Base-by-base conservation (phyloP, 2,329 filamentous ascomycete genomes). In the Polytolypa hystricis region DNA sequence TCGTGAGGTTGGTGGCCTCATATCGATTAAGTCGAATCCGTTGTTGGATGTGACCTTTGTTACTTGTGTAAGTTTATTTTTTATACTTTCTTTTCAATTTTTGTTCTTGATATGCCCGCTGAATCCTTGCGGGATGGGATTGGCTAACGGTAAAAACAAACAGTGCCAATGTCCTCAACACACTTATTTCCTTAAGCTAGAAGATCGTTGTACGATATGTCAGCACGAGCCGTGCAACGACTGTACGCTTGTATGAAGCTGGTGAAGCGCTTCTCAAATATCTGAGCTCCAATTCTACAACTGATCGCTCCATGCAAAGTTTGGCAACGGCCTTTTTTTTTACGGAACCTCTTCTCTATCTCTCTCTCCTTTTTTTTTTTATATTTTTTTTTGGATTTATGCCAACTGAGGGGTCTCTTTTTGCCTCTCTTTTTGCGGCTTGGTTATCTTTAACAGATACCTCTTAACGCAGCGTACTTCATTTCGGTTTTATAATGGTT, bases 161-260 rank as follows among this genome's bases (percentile, higher is more conserved):
- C 19, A 42, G 41, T 42, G 41, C 30, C 34, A 39, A 14, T 43
- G 41, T 25, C 10, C 21, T 16, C 20, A 11, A 18, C 37, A 15
- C 27, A 40, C 35, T 26, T 41, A 32, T 34, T 33, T 19, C 7
- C 21, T 38, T 1, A 35, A 18, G 10, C 32, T 32, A 12, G 33
- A 40, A 17, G 30, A 4, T 5, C 12, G 16, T n/a, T 43, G 41
- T 28, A 34, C 36, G 14, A 11, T 29, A n/a, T 43, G 41, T 30
- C 17, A 33, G n/a, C 41, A 43, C 37, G 10, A 12, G 17, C 41
- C 41, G 23, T 43, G 41, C 20, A 6, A 5, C 17, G 9, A 25
- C 25, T 43, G 41, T 19, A 38, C 12, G n/a, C n/a, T n/a, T n/a
- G 11, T 30, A 30, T 12, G 28, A 30, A 30, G 7, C 7, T 12